Base-by-base conservation (phyloP, 257 asterid genomes). In the Solanum lycopersicoides region DNA sequence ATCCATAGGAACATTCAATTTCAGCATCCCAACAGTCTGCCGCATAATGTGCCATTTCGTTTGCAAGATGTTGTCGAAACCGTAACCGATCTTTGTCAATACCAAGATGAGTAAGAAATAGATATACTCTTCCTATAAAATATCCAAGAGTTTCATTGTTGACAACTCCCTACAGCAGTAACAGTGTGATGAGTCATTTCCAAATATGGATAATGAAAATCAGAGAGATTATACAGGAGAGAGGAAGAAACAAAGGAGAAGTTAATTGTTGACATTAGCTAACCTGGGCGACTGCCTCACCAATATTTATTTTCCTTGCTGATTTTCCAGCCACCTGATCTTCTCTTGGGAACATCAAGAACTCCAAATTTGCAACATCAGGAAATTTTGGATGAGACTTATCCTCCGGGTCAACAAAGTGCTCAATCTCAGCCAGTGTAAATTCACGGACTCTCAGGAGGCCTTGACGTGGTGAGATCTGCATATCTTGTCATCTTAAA, bases 401-500 rank as follows among this genome's bases (percentile, higher is more conserved):
- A 90, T 94, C 93, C 15, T 93, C 92, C 45, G 95, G 96, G 82
- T 94, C 95, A 47, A 94, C 96, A 74, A 94, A 94, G 85, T 93
- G 98, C 76, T 94, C 98, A 50, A 94, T 94, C 88, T 94, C 95
- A 66, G 98, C 98, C 71, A 94, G 87, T 16, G 96, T 94, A 88
- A 93, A 94, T 69, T 94, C 98, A 45, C 95, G 96, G 69, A 93
- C 95, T 89, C 96, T 90, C 60, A 93, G 41, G 71, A 94, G 95
- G 75, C 98, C 98, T 92, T 94, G 98, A 1, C 98, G 86, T 34
- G 98, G 96, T 59, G 96, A 94, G 25, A 94, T 94, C 96, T 94
- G 92, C 66, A 82, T 35, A n/a, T 15, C 66, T 79, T 79, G 66
- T 79, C 23, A 79, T 45, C n/a, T 45, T 45, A 79, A 28, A 25